phyloP scores from a whole-genome alignment of 2,329 filamentous ascomycete species.

The Colletotrichum limetticola region DNA sequence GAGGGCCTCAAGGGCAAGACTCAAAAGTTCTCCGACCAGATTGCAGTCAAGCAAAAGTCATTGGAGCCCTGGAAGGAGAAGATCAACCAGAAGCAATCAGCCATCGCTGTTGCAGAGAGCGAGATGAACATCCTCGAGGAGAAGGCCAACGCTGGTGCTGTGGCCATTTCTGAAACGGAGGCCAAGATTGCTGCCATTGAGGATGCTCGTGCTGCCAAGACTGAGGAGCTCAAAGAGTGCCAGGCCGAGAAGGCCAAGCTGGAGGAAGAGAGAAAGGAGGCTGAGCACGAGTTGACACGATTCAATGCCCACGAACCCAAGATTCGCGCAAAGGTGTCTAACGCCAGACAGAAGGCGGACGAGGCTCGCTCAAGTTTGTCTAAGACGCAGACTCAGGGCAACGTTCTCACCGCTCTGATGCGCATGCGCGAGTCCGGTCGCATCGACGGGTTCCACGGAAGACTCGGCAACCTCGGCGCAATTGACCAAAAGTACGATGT shows the following conservation, averaged over 20 bases:
- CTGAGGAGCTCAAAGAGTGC: conserved; percentile 79
- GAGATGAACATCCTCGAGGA: conserved; percentile 93
- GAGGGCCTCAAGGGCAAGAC: conserved; percentile 95
- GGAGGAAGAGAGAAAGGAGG: conserved; percentile 78
- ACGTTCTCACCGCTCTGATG: conserved; percentile 91
- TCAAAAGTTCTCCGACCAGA: conserved; percentile 91
- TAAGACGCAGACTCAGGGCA: conserved; percentile 90
- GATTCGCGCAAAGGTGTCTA: conserved; percentile 85
- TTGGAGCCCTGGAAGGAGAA: conserved; percentile 97
- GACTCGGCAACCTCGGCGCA: conserved; percentile 91
- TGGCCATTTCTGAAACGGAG: conserved; percentile 85
- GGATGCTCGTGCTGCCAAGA: conserved; percentile 76
- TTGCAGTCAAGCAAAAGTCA: conserved; percentile 90
- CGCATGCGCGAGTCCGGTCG: conserved; percentile 94
- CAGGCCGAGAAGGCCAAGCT: conserved; percentile 77
- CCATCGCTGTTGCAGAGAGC: conserved; percentile 93
- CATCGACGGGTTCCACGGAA: conserved; percentile 96
- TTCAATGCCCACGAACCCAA: conserved; percentile 83
- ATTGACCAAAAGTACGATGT: conserved; percentile 96
- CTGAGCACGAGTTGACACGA: conserved; percentile 78
- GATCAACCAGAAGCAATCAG: conserved; percentile 95
- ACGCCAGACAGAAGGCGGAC: conserved; percentile 92
- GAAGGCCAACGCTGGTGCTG: conserved; percentile 86
- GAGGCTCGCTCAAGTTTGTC: conserved; percentile 92
- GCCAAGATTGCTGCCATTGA: conserved; percentile 81